A percentile compares a stretch with the other conserved stretches of the same genome.
Evolutionary conservation across 1,284 basidiomycete species (phyloP).

Genomic region (Ustilago nuda): DNA sequence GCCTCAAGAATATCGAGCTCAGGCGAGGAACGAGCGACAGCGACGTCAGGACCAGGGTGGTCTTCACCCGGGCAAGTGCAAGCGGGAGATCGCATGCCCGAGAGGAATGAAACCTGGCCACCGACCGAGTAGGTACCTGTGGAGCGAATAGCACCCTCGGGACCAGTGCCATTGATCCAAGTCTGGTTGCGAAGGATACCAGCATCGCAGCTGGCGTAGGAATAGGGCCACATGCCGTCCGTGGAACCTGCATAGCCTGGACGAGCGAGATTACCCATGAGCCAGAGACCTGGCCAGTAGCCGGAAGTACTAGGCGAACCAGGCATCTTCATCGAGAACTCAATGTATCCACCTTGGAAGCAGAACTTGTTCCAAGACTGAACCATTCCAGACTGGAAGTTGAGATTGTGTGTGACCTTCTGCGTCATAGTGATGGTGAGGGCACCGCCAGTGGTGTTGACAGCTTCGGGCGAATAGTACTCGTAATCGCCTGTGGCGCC

Average conservation of each 20-base stretch:
- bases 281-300: conserved; percentile 71
- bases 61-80: conserved; percentile 66
- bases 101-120: conserved; percentile 40
- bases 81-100: conserved; percentile 44
- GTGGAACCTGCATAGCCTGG: conserved; percentile 67
- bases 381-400: conserved; percentile 65
- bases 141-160: conserved; percentile 48
- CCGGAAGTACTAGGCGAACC: conserved; percentile 67
- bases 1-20: conserved; percentile 69
- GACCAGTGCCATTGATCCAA: conserved; percentile 54
- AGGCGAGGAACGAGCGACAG: conserved; percentile 67
- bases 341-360: conserved; percentile 68
- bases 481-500: conserved; percentile 56
- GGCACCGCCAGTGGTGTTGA: conserved; percentile 59
- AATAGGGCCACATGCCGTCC: conserved; percentile 70
- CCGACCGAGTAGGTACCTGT: conserved; percentile 34
- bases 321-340: conserved; percentile 60
- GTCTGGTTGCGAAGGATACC: conserved; percentile 65
- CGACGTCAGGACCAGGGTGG: conserved; percentile 62
- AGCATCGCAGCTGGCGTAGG: conserved; percentile 68
- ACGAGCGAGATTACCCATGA: conserved; percentile 66
- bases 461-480: conserved; percentile 54
- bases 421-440: conserved; percentile 56
- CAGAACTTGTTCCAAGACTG: conserved; percentile 67
- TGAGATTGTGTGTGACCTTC: conserved; percentile 54